Evolutionary conservation across 495 filamentous ascomycete genomes (phyloP), one percentile per base, ranked within the genome.

Genomic region (Penicillium taxi): DNA sequence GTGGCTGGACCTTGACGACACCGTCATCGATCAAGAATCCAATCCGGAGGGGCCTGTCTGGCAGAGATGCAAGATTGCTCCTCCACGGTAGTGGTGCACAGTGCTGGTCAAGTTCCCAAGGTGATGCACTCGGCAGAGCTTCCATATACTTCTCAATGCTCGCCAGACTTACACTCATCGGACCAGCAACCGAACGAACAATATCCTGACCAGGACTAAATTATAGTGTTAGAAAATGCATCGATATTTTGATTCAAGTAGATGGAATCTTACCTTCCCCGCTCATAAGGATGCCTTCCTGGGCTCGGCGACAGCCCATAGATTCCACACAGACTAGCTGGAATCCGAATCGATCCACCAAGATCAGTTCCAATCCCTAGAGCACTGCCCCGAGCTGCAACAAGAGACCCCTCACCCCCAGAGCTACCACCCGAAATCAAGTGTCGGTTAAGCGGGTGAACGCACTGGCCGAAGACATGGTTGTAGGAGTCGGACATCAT

Each of bases 301-400:
- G 63, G 59, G 1, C 72, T 82, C 1, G 83, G 81, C 42, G 74
- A 75, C 29, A 84, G 56, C 0, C 78, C 79, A 56, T 74, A 86
- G 1, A 87, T 32, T 3, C 77, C 80, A 41, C 76, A 71, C 35
- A 76, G 67, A 14, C 72, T 73, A 0, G 83, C 80, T 0, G 83
- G 84, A 21, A 66, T 67, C 0, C 80, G 66, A 41, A 85, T 80
- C 3, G 75, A 81, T 4, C 81, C 80, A 22, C 67, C 81, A 28
- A 86, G 72, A 47, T 86, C 81, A 1, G 76, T 79, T 0, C 80
- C 81, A 26, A 86, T 75, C 0, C 82, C 82, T 0, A 84, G 55
- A 19, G 70, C 59, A 22, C 72, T 77, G 2, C 79, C 80, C 1
- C 71, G 52, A 1, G 75, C 55, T 1, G 65, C 76, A 23, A 83